Evolutionary conservation across 352 stramenopile species (phyloP).

Genomic region (Phytophthora colocasiae): DNA sequence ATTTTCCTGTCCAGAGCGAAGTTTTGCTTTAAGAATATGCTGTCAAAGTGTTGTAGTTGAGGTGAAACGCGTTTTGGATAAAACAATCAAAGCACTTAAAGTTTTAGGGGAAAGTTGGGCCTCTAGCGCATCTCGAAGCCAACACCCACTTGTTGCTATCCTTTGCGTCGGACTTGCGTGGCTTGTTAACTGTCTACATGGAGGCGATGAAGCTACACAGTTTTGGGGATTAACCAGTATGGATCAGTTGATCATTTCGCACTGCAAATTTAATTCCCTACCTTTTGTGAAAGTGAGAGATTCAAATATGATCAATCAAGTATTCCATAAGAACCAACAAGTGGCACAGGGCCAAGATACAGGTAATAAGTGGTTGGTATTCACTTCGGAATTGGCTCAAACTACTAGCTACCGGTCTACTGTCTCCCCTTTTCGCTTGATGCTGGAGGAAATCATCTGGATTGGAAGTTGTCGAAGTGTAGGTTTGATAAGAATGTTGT

Average conservation of each 20-base stretch:
- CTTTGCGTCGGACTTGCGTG: constrained; percentile 33
- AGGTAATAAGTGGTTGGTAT: constrained; percentile 19
- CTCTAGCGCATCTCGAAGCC: constrained; percentile 24
- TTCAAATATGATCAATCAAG: constrained; percentile 42
- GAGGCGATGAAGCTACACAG: constrained; percentile 41
- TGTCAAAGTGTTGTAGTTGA: constrained; percentile 23
- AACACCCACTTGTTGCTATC: constrained; percentile 28
- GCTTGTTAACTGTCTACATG: constrained; percentile 52
- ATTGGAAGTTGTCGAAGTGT: constrained; percentile 25
- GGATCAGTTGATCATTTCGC: constrained; percentile 24
- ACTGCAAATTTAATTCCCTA: constrained; percentile 43
- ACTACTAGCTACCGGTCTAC: not conserved
- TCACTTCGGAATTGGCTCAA: constrained; percentile 7
- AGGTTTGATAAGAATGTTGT: constrained; percentile 27
- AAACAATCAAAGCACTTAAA: constrained; percentile 35
- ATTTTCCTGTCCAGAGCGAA: constrained; percentile 14
- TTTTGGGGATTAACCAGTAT: constrained; percentile 40
- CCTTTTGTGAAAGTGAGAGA: constrained; percentile 47
- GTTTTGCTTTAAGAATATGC: constrained; percentile 31
- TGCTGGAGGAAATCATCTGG: constrained; percentile 38
- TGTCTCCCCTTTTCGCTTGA: constrained; percentile 43
- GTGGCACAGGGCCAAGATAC: not conserved
- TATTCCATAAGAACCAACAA: constrained; percentile 18
- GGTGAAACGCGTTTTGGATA: constrained; percentile 33
- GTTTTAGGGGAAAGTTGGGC: constrained; percentile 36